These are phyloP conservation scores for Penicillium freii DNA, from an alignment of 2,329 filamentous ascomycete species.

Conservation along the genomic window DNA sequence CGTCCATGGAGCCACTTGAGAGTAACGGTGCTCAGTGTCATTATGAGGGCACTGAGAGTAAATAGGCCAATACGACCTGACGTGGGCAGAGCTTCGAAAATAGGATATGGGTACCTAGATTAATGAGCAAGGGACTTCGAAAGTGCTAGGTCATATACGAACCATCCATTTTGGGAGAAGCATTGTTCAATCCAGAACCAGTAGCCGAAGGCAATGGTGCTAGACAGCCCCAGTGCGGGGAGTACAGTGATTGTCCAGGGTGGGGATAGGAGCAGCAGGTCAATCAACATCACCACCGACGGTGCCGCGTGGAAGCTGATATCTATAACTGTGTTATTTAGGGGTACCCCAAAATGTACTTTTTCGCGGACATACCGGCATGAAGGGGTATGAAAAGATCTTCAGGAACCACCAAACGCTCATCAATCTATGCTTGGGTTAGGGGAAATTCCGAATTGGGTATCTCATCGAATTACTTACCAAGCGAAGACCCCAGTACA, in stretches of 20 bases:
- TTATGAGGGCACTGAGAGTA: conserved; percentile 64
- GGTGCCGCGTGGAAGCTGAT: conserved; percentile 54
- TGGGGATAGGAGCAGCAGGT: conserved; percentile 58
- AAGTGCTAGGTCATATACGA: conserved; percentile 31
- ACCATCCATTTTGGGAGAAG: conserved; percentile 59
- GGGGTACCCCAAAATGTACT: conserved; percentile 22
- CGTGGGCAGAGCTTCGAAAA: conserved; percentile 69
- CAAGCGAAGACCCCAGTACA: conserved; percentile 60
- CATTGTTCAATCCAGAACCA: conserved; percentile 66
- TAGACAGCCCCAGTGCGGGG: conserved; percentile 51
- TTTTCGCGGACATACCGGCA: conserved; percentile 33
- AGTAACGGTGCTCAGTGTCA: conserved; percentile 66
- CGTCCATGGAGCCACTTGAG: conserved; percentile 69
- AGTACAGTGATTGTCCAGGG: conserved; percentile 58
- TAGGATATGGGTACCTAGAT: conserved; percentile 77
- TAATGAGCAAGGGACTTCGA: conserved; percentile 2
- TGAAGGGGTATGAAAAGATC: conserved; percentile 38
- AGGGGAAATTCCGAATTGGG: neutral
- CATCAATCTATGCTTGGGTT: conserved; percentile 37
- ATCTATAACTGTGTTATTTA: conserved; percentile 30
- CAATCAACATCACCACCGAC: conserved; percentile 52
- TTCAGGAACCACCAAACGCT: conserved; percentile 51
- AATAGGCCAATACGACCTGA: conserved; percentile 68
- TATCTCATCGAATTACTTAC: conserved; percentile 34
- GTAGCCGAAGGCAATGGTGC: conserved; percentile 56